These are phyloP conservation scores for Ceratobasidium sp. DNA, from an alignment of 1,284 basidiomycete genomes.

Conservation along the genomic window DNA sequence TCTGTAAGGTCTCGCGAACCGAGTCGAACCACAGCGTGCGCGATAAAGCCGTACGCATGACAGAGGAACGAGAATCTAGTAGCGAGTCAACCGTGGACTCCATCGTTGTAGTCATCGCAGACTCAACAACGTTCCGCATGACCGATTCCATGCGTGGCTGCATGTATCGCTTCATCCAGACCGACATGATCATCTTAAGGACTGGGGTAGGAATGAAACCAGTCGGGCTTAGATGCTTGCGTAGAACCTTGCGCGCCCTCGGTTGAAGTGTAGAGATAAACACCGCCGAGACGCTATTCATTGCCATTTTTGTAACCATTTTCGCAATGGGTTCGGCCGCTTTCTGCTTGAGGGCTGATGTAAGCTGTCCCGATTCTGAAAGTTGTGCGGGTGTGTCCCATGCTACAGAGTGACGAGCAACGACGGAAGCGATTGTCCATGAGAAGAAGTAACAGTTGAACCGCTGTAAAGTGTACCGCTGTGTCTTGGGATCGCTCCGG, in stretches of 20 bases:
- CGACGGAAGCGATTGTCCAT: constrained; percentile 33
- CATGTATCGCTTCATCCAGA: constrained; percentile 35
- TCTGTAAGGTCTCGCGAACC: constrained; percentile 12
- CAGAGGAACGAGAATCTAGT: constrained; percentile 19
- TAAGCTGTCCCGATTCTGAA: constrained; percentile 11
- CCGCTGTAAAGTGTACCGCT: constrained; percentile 32
- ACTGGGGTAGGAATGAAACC: constrained; percentile 20
- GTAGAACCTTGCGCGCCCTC: constrained; percentile 20
- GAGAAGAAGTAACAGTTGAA: constrained; percentile 39
- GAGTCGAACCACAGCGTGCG: constrained; percentile 34
- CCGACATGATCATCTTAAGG: not conserved
- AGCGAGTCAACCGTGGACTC: constrained; percentile 24
- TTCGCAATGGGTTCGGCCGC: constrained; percentile 19
- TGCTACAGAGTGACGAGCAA: constrained; percentile 28
- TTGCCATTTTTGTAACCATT: constrained; percentile 8
- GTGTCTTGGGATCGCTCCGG: constrained; percentile 31
- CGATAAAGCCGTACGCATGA: constrained; percentile 22
- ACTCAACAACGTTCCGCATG: constrained; percentile 19
- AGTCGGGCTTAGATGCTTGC: constrained; percentile 30
- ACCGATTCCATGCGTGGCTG: constrained; percentile 32
- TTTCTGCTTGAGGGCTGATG: constrained; percentile 27
- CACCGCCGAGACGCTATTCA: constrained; percentile 31
- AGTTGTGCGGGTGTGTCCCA: constrained; percentile 32
- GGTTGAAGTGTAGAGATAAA: constrained; percentile 21
- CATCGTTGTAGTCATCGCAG: constrained; percentile 29